Evolutionary conservation across 1,284 basidiomycete species (phyloP), one percentile per base, ranked within the genome.

Genomic region (Athelia sp.): DNA sequence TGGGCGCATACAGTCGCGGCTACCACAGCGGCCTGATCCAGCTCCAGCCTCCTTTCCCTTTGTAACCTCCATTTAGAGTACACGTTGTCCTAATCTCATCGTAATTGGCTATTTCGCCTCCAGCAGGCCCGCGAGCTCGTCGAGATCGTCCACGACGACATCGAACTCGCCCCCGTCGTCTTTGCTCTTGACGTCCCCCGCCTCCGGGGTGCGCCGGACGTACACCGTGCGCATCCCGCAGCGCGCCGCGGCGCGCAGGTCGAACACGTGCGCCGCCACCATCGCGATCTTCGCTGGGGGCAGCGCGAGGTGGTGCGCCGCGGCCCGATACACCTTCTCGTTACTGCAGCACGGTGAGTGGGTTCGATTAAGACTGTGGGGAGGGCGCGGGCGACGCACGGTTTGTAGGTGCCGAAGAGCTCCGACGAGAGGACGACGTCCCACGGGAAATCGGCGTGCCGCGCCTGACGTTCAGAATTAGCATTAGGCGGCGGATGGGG

Each of bases 261-360:
- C 84, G 51, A 65, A 70, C 0, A 72, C 68, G 60, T 87, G 84
- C 10, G 82, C 74, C 0, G 84, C 82, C 10, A 87, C 82, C 76
- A 87, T 78, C 1, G 76, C 81, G 40, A 75, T 71, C 45, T 76
- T 71, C 14, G 72, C 55, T 0, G 82, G 76, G 1, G 70, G 54
- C 3, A 85, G 56, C 1, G 69, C 69, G 11, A 87, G 73, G 52
- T 83, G 74, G 19, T 70, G 66, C 0, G 74, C 62, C 1, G 76
- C 75, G 9, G 72, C 70, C 4, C 72, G 62, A 54, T 86, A 87
- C 0, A 73, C 69, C 42, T 74, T 68, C 0, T 74, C 74, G 53
- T 78, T 73, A 11, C 81, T 84, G 50, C 0, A n/a, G n/a, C 21
- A 26, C 36, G 11, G n/a, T 21, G 9, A 9, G 19, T 22, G 34